Base-by-base conservation (phyloP, 2,329 filamentous ascomycete species). In the Neofusicoccum kwambonambiense region DNA sequence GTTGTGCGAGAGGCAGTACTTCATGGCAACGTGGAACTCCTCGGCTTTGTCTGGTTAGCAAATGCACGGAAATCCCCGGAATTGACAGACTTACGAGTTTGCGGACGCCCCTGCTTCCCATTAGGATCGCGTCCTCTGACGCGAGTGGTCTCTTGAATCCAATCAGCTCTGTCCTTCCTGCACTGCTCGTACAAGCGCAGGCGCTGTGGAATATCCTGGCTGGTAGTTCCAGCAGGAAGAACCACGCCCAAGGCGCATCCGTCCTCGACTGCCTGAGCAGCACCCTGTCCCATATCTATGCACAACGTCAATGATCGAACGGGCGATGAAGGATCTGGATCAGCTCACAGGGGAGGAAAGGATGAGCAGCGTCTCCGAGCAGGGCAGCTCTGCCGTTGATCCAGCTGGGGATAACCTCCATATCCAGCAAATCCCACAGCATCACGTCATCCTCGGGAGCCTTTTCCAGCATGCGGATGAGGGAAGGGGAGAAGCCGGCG, bases 331-430 rank as follows among this genome's bases (percentile, higher is more conserved):
- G n/a, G 17, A 31, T 51, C 11, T 5, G 7, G 15, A 19, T 27
- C 2, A 2, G 11, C 80, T 73, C 72, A 83, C 81, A 83, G 13
- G 87, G 89, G 0, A 87, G 77, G 69, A 90, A 90, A 0, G 89
- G 87, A 71, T 91, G 89, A 0, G 87, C 89, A 0, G 89, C 87
- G 71, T 91, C 89, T 0, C 89, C 89, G 0, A 91, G 73, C 0
- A 90, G 73, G 0, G 82, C 86, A 17, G 90, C 71, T 4, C 78
- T 81, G 0, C 75, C 83, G 2, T 83, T 81, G 0, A 80, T 77
- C 84, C 87, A 91, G 0, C 75, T 79, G 0, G 83, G 80, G 15
- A 90, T 73, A 1, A 80, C 75, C 3, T 85, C 81, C 84, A 89
- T 89, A 67, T 91, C 63, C 44, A 76, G 56, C 52, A 77, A 54